Conservation (phyloP, 192 early-diverging fungal species). For the Gaertneriomyces semiglobifer region DNA sequence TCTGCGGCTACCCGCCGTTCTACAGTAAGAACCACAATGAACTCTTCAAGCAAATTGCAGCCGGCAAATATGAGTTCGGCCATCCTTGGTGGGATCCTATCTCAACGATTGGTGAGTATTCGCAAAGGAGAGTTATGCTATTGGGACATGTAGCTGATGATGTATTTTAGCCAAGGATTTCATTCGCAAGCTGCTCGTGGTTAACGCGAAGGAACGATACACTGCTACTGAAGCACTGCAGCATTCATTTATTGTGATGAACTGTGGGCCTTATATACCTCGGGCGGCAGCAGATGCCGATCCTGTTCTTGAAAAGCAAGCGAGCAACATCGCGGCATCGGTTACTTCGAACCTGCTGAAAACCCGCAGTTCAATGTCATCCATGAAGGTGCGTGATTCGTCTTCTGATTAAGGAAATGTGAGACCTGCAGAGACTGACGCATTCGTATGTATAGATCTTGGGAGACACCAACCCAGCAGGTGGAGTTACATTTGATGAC, state of each 20-base stretch:
- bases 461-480: neutral
- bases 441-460: conserved; percentile 3
- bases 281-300: conserved; percentile 4
- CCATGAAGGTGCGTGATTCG: conserved; percentile 17
- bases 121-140: neutral
- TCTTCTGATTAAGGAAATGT: neutral
- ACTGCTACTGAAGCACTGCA: conserved; percentile 44
- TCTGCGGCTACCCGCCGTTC: conserved; percentile 90
- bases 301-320: neutral
- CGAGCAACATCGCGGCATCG: conserved; percentile 22
- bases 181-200: conserved; percentile 51
- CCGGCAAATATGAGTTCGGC: conserved; percentile 74
- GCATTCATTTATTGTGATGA: conserved; percentile 49
- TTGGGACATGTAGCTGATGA: neutral
- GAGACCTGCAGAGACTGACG: neutral
- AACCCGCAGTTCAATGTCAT: conserved; percentile 20
- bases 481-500: conserved; percentile 1
- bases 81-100: conserved; percentile 76
- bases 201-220: conserved; percentile 51
- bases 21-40: conserved; percentile 59
- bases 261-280: conserved; percentile 24
- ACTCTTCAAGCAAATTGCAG: conserved; percentile 62
- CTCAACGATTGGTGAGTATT: conserved; percentile 49
- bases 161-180: conserved; percentile 55
- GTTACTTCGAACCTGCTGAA: conserved; percentile 25